Base-by-base conservation (phyloP, 495 filamentous ascomycete genomes). In the Hyaloscypha bicolor region DNA sequence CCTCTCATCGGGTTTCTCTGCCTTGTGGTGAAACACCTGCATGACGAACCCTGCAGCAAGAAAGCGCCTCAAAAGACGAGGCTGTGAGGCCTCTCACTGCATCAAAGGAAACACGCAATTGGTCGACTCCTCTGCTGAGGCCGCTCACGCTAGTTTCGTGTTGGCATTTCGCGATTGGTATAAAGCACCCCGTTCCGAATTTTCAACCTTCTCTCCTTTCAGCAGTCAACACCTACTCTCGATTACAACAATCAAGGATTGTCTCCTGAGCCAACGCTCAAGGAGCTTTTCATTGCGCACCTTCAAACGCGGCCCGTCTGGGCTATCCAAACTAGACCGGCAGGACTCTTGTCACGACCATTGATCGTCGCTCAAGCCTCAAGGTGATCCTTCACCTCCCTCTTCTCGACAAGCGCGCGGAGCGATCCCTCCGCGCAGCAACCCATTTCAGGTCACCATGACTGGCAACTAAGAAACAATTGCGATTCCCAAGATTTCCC, bases 401-500 rank as follows among this genome's bases (percentile, higher is more conserved):
- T 19, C 35, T 37, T 12, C 16, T 19, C 42, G 16, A 12, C 42
- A 48, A 48, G 42, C 42, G 42, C 42, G 42, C 42, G 42, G 42
- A 48, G 42, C 42, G 42, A 6, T 48, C 42, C 42, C 42, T 48
- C 42, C 42, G 42, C 42, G 42, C 42, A 48, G 3, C 42, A 12
- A 48, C 42, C 42, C 9, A 48, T 48, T 48, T 48, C 42, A 48
- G 42, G 16, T 14, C 16, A 48, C 42, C 16, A 48, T 48, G 42
- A 48, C 42, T 48, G 42, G 42, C 42, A 48, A 48, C 42, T 48
- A 48, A 48, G 42, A 48, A 48, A 19, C 9, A 48, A 48, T 48
- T 48, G 42, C 42, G 42, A 48, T 48, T 48, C 42, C 42, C 42
- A 48, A 48, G 42, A 48, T 48, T 16, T 19, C 42, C 16, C 42